Percentiles rank a stretch among this genome's conserved stretches.
Conservation (phyloP, 2,329 filamentous ascomycete species). For the Metarhizium brunneum region DNA sequence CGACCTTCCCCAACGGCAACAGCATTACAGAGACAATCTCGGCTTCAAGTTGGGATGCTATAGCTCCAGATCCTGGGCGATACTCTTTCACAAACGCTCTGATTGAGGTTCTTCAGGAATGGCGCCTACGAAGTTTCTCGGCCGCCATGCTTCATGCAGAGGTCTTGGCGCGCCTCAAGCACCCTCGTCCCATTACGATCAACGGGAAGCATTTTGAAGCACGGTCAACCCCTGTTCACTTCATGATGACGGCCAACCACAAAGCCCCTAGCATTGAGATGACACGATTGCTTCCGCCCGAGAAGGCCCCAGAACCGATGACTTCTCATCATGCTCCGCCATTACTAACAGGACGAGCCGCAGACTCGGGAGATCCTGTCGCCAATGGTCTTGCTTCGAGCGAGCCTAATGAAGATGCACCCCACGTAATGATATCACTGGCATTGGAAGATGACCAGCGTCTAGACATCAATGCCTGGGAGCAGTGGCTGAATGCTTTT, state of each 20-base stretch:
- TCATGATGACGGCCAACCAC: conserved; percentile 55
- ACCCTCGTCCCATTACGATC: conserved; percentile 46
- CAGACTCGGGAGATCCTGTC: conserved; percentile 13
- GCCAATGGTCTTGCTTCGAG: conserved; percentile 19
- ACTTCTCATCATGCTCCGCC: conserved; percentile 13
- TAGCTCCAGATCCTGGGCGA: conserved; percentile 48
- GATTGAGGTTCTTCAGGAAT: conserved; percentile 50
- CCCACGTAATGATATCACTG: conserved; percentile 52
- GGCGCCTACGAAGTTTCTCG: conserved; percentile 44
- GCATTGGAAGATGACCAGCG: conserved; percentile 48
- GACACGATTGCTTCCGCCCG: conserved; percentile 23
- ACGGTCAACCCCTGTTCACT: conserved; percentile 50
- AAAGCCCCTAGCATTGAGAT: conserved; percentile 50
- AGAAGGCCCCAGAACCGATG: conserved; percentile 15
- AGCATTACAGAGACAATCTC: conserved; percentile 55
- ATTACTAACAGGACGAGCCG: conserved; percentile 16
- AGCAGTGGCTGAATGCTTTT: conserved; percentile 46
- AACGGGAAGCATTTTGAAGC: conserved; percentile 50
- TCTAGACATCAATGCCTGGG: conserved; percentile 49
- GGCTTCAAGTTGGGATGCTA: conserved; percentile 52
- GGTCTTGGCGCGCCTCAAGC: conserved; percentile 49
- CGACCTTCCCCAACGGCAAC: conserved; percentile 47
- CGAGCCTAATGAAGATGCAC: conserved; percentile 45
- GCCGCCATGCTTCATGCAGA: conserved; percentile 54
- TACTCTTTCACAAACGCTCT: conserved; percentile 52